These are phyloP conservation scores for Cicer pinnatifidum DNA, from an alignment of 306 rosid genomes.

Conservation along the genomic window DNA sequence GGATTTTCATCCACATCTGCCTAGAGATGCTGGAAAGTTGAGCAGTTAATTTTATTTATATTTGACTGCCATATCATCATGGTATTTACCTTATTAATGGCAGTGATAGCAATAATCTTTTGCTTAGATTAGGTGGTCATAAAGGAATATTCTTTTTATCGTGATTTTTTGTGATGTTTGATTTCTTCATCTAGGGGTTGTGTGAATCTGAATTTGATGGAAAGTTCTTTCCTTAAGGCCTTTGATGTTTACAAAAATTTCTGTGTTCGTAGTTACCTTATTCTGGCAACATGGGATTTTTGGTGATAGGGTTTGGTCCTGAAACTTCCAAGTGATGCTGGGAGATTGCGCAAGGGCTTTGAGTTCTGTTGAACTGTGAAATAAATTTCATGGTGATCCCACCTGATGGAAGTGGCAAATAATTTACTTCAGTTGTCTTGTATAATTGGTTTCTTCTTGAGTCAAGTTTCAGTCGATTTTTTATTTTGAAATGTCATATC, in stretches of 20 bases:
- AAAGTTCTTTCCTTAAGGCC: not conserved
- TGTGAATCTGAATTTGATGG: constrained; percentile 17
- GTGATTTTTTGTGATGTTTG: not conserved
- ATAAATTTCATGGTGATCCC: constrained; percentile 38
- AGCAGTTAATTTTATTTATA: not conserved
- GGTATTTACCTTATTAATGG: not conserved
- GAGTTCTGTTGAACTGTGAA: constrained; percentile 48
- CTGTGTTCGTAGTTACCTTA: not conserved
- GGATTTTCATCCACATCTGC: not conserved
- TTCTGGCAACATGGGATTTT: not conserved
- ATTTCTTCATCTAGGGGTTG: not conserved
- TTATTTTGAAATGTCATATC: constrained; percentile 8
- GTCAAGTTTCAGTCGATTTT: not conserved
- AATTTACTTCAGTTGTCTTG: constrained; percentile 10
- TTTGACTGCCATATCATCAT: not conserved
- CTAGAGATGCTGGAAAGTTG: constrained; percentile 1
- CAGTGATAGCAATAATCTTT: not conserved
- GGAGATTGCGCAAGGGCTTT: constrained; percentile 54
- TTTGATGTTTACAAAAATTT: not conserved
- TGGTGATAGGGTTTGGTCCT: not conserved
- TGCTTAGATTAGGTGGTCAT: constrained; percentile 10
- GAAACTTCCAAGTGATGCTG: constrained; percentile 50
- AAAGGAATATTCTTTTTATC: not conserved
- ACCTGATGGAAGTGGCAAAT: constrained; percentile 44
- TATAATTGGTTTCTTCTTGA: constrained; percentile 12